Percentiles rank a stretch among this genome's conserved stretches.
Conservation (phyloP, 345 rosid species). For the Corymbia maculata region DNA sequence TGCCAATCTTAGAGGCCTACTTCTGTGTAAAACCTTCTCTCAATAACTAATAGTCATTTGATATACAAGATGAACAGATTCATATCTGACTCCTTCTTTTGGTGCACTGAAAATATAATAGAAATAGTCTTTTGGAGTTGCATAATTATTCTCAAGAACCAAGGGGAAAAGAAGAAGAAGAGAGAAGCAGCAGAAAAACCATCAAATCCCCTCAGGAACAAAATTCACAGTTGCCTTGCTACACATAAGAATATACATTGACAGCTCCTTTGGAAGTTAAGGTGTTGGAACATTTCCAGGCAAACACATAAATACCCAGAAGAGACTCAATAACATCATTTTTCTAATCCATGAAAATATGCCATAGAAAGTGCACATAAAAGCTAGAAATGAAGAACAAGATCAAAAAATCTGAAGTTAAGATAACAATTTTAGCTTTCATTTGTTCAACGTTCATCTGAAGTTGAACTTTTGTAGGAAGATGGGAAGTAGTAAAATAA, state of each 20-base stretch:
- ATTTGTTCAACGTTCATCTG: background rate
- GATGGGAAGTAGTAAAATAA: background rate
- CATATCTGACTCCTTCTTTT: background rate
- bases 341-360: background rate
- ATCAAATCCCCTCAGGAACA: background rate
- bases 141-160: background rate
- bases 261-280: background rate
- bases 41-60: background rate
- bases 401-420: background rate
- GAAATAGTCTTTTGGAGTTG: background rate
- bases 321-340: background rate
- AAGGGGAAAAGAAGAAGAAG: background rate
- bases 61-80: background rate
- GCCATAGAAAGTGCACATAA: background rate
- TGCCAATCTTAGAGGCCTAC: background rate
- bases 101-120: background rate
- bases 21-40: background rate
- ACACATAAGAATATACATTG: background rate
- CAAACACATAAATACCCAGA: background rate
- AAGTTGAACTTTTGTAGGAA: background rate
- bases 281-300: background rate
- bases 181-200: background rate
- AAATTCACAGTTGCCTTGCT: background rate
- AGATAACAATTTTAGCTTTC: background rate
- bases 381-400: background rate